Conservation (phyloP, 352 stramenopile species). For the Aphanomyces stellatus region DNA sequence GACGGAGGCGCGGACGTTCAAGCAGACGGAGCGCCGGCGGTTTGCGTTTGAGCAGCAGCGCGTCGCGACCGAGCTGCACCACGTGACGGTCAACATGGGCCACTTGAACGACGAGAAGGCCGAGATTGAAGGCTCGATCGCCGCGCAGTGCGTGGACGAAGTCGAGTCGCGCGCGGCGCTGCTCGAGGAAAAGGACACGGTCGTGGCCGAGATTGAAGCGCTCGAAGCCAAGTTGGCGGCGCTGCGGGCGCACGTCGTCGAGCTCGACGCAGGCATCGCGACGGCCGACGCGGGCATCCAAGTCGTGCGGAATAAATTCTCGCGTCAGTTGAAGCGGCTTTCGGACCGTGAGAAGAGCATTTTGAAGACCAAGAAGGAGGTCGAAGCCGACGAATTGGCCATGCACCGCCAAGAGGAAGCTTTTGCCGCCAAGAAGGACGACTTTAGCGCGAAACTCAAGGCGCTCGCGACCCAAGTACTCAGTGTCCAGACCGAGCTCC, state of each 20-base stretch:
- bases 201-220: slow-evolving; percentile 66
- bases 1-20: slow-evolving; percentile 53
- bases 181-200: slow-evolving; percentile 41
- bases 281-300: slow-evolving; percentile 70
- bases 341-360: slow-evolving; percentile 64
- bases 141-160: slow-evolving; percentile 61
- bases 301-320: slow-evolving; percentile 58
- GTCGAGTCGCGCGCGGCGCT: slow-evolving; percentile 42
- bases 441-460: slow-evolving; percentile 39
- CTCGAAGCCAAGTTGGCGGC: slow-evolving; percentile 57
- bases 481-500: slow-evolving; percentile 59
- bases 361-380: slow-evolving; percentile 59
- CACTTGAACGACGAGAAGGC: slow-evolving; percentile 59
- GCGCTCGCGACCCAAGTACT: slow-evolving; percentile 54
- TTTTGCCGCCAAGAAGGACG: slow-evolving; percentile 45
- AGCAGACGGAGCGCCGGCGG: slow-evolving; percentile 64
- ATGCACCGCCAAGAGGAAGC: slow-evolving; percentile 44
- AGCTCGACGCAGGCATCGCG: slow-evolving; percentile 60
- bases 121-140: slow-evolving; percentile 71
- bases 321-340: slow-evolving; percentile 71
- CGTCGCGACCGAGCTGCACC: slow-evolving; percentile 41
- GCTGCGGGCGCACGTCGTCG: slow-evolving; percentile 42
- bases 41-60: slow-evolving; percentile 56
- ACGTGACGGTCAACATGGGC: slow-evolving; percentile 62
- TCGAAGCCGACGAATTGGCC: slow-evolving; percentile 55